phyloP scores from a whole-genome alignment of 2,329 filamentous ascomycete genomes.

The Penicillium sp. region DNA sequence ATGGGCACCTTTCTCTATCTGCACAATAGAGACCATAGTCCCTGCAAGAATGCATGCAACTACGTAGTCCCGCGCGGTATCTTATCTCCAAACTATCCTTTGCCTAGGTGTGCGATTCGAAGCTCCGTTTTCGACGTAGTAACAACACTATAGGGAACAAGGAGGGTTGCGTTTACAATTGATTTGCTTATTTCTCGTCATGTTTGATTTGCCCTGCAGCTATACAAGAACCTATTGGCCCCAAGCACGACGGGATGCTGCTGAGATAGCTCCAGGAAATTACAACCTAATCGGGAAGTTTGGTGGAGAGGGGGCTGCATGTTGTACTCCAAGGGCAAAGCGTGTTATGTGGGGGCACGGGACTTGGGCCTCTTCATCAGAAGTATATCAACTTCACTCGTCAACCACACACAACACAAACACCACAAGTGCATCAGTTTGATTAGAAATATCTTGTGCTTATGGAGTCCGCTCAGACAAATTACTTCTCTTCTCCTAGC shows the following conservation, averaged over 20 bases:
- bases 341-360: constrained; percentile 19
- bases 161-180: too few species aligned
- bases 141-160: too few species aligned
- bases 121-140: too few species aligned
- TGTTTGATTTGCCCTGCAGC: too few species aligned
- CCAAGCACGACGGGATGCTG: neutral
- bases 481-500: constrained; percentile 9
- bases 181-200: too few species aligned
- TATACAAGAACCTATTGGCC: too few species aligned
- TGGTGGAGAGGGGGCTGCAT: constrained; percentile 2
- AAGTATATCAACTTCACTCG: constrained; percentile 18
- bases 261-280: constrained; percentile 20
- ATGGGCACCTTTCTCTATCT: too few species aligned
- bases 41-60: too few species aligned
- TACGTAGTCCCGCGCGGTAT: too few species aligned
- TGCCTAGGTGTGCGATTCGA: too few species aligned
- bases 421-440: neutral
- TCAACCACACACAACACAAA: neutral
- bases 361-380: constrained; percentile 12
- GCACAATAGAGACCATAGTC: too few species aligned
- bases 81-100: too few species aligned
- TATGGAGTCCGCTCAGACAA: constrained; percentile 21
- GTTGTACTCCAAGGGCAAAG: constrained; percentile 5
- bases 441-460: neutral
- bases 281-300: constrained; percentile 27